Conservation (phyloP, 2,329 filamentous ascomycete genomes). For the Exserohilum rostratum region DNA sequence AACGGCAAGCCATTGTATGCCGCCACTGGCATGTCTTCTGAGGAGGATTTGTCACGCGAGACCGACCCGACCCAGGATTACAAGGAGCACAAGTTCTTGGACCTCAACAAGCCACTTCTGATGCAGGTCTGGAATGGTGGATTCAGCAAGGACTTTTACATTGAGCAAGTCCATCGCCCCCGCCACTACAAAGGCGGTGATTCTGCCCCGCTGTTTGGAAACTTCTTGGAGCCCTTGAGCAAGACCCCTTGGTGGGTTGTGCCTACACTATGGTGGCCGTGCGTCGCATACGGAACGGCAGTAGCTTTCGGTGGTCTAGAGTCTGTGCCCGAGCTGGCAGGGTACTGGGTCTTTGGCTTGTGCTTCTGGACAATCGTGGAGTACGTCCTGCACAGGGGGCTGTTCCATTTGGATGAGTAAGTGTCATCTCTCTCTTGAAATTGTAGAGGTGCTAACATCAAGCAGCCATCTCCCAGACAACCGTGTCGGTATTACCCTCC, state of each 20-base stretch:
- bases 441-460: conserved; percentile 12
- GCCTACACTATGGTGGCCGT: conserved; percentile 84
- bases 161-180: conserved; percentile 93
- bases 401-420: conserved; percentile 94
- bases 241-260: conserved; percentile 95
- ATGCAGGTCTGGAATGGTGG: conserved; percentile 86
- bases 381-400: conserved; percentile 83
- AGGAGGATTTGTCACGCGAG: conserved; percentile 83
- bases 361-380: conserved; percentile 88
- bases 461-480: conserved; percentile 86
- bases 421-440: conserved; percentile 42
- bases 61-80: conserved; percentile 80
- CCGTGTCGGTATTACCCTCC: conserved; percentile 79
- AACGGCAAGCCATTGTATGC: conserved; percentile 59
- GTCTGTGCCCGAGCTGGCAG: conserved; percentile 53
- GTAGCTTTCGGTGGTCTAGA: conserved; percentile 65
- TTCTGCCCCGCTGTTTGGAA: conserved; percentile 93
- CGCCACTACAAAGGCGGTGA: conserved; percentile 93
- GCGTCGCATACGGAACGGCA: conserved; percentile 73
- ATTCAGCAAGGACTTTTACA: conserved; percentile 94
- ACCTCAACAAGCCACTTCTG: conserved; percentile 82
- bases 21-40: conserved; percentile 84
- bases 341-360: conserved; percentile 74
- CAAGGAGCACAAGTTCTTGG: conserved; percentile 91
- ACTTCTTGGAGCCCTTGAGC: conserved; percentile 96